phyloP scores from a whole-genome alignment of 371 early-diverging fungal genomes.

The Mortierella sp. region DNA sequence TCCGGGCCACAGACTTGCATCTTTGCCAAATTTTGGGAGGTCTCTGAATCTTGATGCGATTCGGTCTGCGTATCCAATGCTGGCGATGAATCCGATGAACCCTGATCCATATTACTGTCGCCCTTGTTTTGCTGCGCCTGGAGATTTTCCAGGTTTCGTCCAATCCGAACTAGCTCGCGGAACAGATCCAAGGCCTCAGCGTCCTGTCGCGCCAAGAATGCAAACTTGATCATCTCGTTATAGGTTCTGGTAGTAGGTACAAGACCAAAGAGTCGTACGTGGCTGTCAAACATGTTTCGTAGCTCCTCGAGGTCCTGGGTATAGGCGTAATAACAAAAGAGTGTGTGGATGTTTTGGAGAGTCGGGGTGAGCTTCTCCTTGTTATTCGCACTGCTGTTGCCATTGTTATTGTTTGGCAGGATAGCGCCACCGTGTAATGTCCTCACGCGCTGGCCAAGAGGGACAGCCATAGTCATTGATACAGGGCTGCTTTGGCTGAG shows the following conservation, averaged over 20 bases:
- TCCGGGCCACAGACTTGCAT: slow-evolving; percentile 36
- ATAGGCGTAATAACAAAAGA: slow-evolving; percentile 47
- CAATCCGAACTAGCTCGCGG: slow-evolving; percentile 41
- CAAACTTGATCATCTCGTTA: slow-evolving; percentile 54
- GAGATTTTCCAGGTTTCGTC: slow-evolving; percentile 27
- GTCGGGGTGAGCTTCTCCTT: slow-evolving; percentile 31
- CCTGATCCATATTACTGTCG: neutral
- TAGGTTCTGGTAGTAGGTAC: slow-evolving; percentile 44
- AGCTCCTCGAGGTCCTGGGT: slow-evolving; percentile 50
- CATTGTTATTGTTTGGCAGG: neutral
- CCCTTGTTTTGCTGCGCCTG: slow-evolving; percentile 26
- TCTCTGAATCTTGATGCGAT: neutral
- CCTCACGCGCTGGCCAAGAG: slow-evolving; percentile 31
- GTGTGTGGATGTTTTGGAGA: slow-evolving; percentile 41
- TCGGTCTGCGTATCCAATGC: neutral
- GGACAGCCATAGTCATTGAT: slow-evolving; percentile 19
- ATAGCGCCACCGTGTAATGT: slow-evolving; percentile 37
- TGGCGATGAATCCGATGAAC: too few relatives aligned
- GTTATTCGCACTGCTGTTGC: neutral
- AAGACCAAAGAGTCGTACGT: slow-evolving; percentile 50
- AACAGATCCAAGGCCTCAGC: slow-evolving; percentile 35
- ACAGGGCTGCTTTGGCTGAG: neutral
- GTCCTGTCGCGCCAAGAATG: slow-evolving; percentile 39
- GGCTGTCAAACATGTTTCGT: slow-evolving; percentile 44
- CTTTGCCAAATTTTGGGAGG: slow-evolving; percentile 18